phyloP scores from a whole-genome alignment of 768 basidiomycete genomes.

The Rhodotorula paludigena region DNA sequence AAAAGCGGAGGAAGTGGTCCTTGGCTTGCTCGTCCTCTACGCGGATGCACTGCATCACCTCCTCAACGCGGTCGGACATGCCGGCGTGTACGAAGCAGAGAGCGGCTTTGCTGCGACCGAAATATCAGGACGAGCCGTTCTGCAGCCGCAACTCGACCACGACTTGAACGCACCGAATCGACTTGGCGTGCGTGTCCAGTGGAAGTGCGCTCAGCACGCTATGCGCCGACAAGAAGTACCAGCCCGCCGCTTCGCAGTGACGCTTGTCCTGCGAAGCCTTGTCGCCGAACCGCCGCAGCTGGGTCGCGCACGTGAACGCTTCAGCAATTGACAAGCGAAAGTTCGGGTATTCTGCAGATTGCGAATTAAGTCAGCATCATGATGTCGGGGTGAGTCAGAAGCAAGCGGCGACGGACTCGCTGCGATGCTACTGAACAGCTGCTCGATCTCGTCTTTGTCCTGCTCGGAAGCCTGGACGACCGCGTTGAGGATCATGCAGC shows the following conservation, averaged over 20 bases:
- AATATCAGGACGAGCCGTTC: background rate
- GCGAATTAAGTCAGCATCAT: no score
- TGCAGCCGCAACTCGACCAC: no score
- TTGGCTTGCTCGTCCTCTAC: background rate
- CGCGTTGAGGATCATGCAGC: background rate
- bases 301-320: background rate
- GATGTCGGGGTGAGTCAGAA: no score
- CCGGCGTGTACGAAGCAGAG: background rate
- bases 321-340: background rate
- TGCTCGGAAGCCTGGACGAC: background rate
- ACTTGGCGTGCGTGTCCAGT: background rate
- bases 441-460: no score
- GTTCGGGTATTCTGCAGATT: background rate
- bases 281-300: background rate
- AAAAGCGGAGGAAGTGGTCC: constrained; percentile 20
- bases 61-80: background rate
- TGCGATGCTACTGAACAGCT: no score
- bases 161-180: background rate
- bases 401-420: no score
- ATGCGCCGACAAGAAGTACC: constrained; percentile 1
- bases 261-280: background rate
- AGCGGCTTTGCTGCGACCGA: background rate
- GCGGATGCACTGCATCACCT: background rate
- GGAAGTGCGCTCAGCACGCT: background rate
- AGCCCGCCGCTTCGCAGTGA: background rate